A percentile compares a stretch with the other conserved stretches of the same genome.
Conservation (phyloP, 106 monocot species). For the Dioscorea zingiberensis region DNA sequence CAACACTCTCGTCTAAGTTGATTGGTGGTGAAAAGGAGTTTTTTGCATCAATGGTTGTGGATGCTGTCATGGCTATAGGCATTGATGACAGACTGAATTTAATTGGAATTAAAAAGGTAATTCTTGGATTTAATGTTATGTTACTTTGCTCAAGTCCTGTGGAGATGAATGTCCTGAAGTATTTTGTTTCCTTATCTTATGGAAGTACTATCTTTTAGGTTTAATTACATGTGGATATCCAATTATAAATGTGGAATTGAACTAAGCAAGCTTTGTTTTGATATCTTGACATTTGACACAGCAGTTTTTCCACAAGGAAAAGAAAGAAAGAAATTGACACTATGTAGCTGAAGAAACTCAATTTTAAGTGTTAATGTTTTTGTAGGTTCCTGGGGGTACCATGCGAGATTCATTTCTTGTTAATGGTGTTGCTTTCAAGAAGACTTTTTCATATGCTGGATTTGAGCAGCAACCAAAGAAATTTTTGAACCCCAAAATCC, state of each 20-base stretch:
- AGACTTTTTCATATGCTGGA: constrained; percentile 99
- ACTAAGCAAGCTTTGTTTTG: too few species aligned
- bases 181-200: too few species aligned
- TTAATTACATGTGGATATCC: too few species aligned
- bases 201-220: too few species aligned
- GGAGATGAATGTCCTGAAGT: too few species aligned
- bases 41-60: constrained; percentile 94
- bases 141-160: too few species aligned
- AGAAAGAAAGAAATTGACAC: too few species aligned
- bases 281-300: too few species aligned
- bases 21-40: constrained; percentile 99
- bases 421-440: constrained; percentile 98
- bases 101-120: constrained; percentile 91
- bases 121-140: neutral
- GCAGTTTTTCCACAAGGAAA: too few species aligned
- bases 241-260: too few species aligned
- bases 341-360: too few species aligned
- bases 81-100: constrained; percentile 89
- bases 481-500: constrained; percentile 85
- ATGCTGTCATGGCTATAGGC: constrained; percentile 93
- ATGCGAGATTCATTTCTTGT: constrained; percentile 99
- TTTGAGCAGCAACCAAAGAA: constrained; percentile 99
- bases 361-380: neutral
- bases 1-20: constrained; percentile 93
- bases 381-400: constrained; percentile 87